Conservation (phyloP, 441 rosid genomes). For the Pelargonium cotyledonis region DNA sequence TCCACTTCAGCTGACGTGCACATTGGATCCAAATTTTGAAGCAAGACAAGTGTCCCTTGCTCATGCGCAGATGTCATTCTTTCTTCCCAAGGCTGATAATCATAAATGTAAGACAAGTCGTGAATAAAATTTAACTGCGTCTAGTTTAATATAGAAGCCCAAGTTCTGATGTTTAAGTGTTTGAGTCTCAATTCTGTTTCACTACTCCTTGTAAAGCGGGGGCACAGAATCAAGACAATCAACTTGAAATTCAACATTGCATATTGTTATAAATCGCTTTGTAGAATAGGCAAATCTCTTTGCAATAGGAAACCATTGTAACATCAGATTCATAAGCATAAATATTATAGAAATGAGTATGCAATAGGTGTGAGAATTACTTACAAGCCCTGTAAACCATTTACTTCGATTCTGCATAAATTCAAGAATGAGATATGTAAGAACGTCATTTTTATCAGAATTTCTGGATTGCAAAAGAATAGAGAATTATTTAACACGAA, state of each 20-base stretch:
- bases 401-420: conserved; percentile 56
- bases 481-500: not conserved
- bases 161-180: not conserved
- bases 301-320: too few relatives aligned
- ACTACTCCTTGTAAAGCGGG: too few relatives aligned
- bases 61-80: conserved; percentile 44
- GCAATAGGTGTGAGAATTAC: conserved; percentile 22
- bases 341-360: too few relatives aligned
- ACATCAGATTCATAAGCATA: too few relatives aligned
- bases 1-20: conserved; percentile 59
- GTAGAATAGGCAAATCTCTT: too few relatives aligned
- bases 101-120: conserved; percentile 14
- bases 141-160: conserved; percentile 3
- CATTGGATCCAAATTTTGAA: conserved; percentile 69
- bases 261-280: too few relatives aligned
- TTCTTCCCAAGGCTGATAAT: conserved; percentile 67
- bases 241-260: too few relatives aligned
- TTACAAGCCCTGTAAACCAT: conserved; percentile 67
- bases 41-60: conserved; percentile 50
- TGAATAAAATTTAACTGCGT: conserved; percentile 16
- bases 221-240: too few relatives aligned
- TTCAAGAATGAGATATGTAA: conserved; percentile 23
- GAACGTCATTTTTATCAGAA: conserved; percentile 12
- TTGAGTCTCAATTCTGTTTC: too few relatives aligned
- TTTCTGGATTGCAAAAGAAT: conserved; percentile 10